Evolutionary conservation across 305 asterid genomes (phyloP), one percentile per base, ranked within the genome.

Genomic region (Plantago rigida): DNA sequence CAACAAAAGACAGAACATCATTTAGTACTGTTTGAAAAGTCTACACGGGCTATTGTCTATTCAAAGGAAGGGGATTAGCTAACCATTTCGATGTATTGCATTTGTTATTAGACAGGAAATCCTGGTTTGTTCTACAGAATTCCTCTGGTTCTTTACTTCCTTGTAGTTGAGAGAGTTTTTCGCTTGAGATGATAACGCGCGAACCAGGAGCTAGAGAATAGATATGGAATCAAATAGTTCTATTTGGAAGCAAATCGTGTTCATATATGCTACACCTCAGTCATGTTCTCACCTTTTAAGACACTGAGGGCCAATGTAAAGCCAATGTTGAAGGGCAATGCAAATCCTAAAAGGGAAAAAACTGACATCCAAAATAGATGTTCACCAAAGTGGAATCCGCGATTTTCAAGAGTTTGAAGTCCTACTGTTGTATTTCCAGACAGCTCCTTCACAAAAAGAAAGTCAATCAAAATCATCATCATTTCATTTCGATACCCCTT

Each of bases 231-330:
- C 26, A 22, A 22, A 63, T 17, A 22, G 3, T 19, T 13, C 29
- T 22, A 62, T 7, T 50, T 6, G 15, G 42, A 44, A 59, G 12
- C 51, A 19, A 13, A 3, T 31, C 8, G 6, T 12, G 5, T 17
- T 15, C 31, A 19, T 26, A 19, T 56, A 7, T 28, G 2, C 9
- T 13, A 13, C 9, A 17, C 11, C 47, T 11, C 14, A 56, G 31
- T 10, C 44, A 47, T 65, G 48, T 47, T 41, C 73, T 72, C 63
- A 80, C 85, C 36, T 49, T 69, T 72, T 11, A 77, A 63, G 61
- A 74, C 75, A 47, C 72, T 75, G 39, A 80, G 68, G 69, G 85
- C 82, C 67, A 80, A 44, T 15, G 51, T 62, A 61, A 71, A 80
- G 47, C 81, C 82, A 46, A 72, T 31, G 56, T 77, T 77, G 69